Evolutionary conservation across 2,329 filamentous ascomycete species (phyloP), one percentile per base, ranked within the genome.

Genomic region (Trichoderma cornu-damae): DNA sequence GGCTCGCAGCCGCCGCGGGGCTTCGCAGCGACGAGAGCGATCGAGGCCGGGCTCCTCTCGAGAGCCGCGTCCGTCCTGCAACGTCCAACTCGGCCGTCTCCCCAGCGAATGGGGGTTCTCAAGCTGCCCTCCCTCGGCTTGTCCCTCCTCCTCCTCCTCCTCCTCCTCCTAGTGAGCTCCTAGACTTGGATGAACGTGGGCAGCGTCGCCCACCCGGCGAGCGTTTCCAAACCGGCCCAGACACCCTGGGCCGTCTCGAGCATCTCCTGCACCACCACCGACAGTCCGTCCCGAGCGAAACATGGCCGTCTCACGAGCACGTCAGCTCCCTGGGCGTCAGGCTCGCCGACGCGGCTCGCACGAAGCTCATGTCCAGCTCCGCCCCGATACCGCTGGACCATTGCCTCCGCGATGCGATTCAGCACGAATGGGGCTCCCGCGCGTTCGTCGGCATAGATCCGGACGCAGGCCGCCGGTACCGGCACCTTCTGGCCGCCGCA

Each of bases 321-420:
- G 30, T 57, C 40, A 24, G 46, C 0, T 40, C 34, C 7, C 18
- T 60, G 16, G 49, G 58, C 18, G 37, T 34, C 3, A 28, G 11
- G 20, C 47, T 60, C 28, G 42, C 40, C 11, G 35, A 47, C 40
- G 24, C 40, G 16, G 47, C 54, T 16, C 58, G 12, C 4, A n/a
- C 5, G 20, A 51, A 12, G 14, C 34, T 38, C 18, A 12, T 12
- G 2, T 26, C 44, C 7, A 30, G 8, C 20, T 20, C 30, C 2
- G 14, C 30, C 11, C n/a, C 11, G 14, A 37, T 18, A 3, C 51
- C 57, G 2, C 30, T 60, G 3, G 59, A 59, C n/a, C 26, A 34
- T 12, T 57, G 47, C 28, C 56, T 60, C 6, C 59, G 49, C 4
- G 28, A 55, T 2, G 49, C 59, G 9, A n/a, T 56, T 8, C 46